phyloP scores from a whole-genome alignment of 2,329 filamentous ascomycete genomes.

The Teratosphaeria gauchensis region DNA sequence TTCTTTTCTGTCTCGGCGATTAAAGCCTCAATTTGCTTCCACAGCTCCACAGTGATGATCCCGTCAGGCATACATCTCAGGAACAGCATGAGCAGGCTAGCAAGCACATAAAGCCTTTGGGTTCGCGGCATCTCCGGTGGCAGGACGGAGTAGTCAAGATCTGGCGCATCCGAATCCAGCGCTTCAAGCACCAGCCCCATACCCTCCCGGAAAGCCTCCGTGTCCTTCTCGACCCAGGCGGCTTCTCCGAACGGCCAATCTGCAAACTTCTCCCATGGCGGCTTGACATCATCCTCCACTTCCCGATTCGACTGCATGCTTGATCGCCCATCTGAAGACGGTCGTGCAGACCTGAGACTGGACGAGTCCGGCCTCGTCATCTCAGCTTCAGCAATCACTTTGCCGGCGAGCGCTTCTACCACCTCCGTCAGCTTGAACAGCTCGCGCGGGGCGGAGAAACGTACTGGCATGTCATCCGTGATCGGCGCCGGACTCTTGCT shows the following conservation, averaged over 20 bases:
- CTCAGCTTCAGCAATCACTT: constrained; percentile 52
- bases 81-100: constrained; percentile 64
- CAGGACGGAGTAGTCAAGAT: constrained; percentile 50
- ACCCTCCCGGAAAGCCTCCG: constrained; percentile 33
- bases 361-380: constrained; percentile 38
- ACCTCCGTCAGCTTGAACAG: constrained; percentile 82
- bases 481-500: neutral
- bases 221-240: constrained; percentile 36
- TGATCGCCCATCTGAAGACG: neutral
- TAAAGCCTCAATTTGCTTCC: constrained; percentile 57
- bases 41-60: constrained; percentile 60
- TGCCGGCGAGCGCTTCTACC: constrained; percentile 52
- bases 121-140: constrained; percentile 52
- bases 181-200: constrained; percentile 47
- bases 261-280: constrained; percentile 44
- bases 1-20: constrained; percentile 41
- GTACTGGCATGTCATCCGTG: constrained; percentile 41
- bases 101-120: constrained; percentile 64
- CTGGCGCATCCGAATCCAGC: constrained; percentile 58
- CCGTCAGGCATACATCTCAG: constrained; percentile 68
- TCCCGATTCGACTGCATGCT: neutral
- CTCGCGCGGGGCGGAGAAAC: constrained; percentile 76
- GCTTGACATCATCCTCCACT: neutral
- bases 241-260: constrained; percentile 52
- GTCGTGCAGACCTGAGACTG: neutral